phyloP scores from a whole-genome alignment of 2,329 filamentous ascomycete species.

The Penicillium vulpinum region DNA sequence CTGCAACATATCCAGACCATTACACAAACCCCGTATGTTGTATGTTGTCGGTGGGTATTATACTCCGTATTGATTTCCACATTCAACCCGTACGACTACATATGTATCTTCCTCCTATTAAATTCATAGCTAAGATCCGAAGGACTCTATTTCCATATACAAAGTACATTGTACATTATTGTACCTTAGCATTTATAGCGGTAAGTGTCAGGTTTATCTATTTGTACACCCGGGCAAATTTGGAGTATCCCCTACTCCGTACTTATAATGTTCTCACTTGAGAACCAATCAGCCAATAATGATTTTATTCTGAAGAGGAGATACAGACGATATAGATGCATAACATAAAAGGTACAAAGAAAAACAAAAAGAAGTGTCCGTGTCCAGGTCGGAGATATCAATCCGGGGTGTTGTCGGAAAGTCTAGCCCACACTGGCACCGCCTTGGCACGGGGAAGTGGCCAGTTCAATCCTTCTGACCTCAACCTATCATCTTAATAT shows the following conservation, averaged over 20 bases:
- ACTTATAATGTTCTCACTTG: background rate
- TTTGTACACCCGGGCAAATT: background rate
- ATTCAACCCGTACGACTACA: too few species aligned
- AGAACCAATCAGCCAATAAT: background rate
- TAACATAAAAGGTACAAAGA: background rate
- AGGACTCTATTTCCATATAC: background rate
- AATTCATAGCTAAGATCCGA: background rate
- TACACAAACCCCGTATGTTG: conserved; percentile 12
- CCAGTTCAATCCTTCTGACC: conserved; percentile 10
- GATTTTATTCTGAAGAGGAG: too few species aligned
- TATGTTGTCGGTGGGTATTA: background rate
- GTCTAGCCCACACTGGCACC: conserved; percentile 9
- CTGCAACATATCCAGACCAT: conserved; percentile 8
- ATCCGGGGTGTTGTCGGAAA: conserved; percentile 9
- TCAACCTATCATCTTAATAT: conserved; percentile 4
- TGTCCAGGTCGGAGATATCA: conserved; percentile 3
- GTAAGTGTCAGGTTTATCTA: background rate
- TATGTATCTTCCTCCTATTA: background rate
- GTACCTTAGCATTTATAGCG: background rate
- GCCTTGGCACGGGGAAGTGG: conserved; percentile 8
- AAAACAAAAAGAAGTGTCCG: background rate
- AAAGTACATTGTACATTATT: background rate
- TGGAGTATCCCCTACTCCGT: background rate
- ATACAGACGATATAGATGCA: background rate
- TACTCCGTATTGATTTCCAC: background rate